phyloP scores from a whole-genome alignment of 345 rosid species.

The Citrus australasica region DNA sequence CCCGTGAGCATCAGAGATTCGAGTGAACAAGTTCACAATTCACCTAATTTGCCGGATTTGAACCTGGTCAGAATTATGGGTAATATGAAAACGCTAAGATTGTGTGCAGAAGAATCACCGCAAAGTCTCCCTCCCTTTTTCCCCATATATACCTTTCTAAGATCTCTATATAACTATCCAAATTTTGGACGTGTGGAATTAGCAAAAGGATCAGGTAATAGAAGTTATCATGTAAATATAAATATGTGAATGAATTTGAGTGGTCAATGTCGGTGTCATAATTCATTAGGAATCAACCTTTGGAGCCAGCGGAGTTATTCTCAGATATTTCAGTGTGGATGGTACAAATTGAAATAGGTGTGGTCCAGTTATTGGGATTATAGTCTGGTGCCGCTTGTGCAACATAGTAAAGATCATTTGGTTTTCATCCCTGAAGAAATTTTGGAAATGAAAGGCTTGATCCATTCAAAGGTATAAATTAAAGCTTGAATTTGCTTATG shows the following conservation, averaged over 20 bases:
- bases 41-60: background rate
- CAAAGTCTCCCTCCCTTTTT: background rate
- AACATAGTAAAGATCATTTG: too few relatives aligned
- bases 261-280: background rate
- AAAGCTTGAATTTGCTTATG: too few relatives aligned
- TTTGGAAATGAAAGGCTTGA: background rate
- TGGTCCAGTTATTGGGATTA: background rate
- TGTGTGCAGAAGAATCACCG: background rate
- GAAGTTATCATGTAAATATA: background rate
- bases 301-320: background rate
- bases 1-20: background rate
- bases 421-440: too few relatives aligned
- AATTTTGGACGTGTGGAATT: background rate
- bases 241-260: background rate
- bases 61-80: constrained; percentile 2
- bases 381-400: too few relatives aligned
- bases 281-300: background rate
- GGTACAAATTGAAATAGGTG: background rate
- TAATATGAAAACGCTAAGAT: background rate
- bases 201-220: too few relatives aligned
- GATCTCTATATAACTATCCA: background rate
- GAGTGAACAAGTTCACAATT: background rate
- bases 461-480: background rate
- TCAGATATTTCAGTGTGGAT: background rate
- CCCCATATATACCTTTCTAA: background rate